Conservation (phyloP, 2,329 filamentous ascomycete genomes). For the Fusarium subtropicale region DNA sequence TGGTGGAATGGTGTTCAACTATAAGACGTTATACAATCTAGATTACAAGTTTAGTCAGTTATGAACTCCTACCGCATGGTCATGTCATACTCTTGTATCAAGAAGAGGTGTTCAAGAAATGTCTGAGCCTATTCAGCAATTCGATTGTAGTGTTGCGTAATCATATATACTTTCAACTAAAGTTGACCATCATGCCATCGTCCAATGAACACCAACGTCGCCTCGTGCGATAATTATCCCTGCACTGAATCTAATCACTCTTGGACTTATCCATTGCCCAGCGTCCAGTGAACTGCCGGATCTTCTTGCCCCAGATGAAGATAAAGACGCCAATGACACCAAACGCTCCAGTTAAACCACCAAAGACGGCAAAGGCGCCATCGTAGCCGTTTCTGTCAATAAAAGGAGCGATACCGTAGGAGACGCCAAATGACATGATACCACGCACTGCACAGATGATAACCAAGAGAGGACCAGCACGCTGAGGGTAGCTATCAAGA, state of each 20-base stretch:
- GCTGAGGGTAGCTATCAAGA: constrained; percentile 39
- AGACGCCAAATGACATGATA: constrained; percentile 38
- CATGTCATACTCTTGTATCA: background rate
- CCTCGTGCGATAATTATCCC: fast-evolving
- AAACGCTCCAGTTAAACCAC: constrained; percentile 19
- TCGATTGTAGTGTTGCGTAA: background rate
- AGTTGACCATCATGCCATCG: background rate
- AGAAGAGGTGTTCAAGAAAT: background rate
- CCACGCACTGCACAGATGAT: constrained; percentile 42
- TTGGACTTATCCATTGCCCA: constrained; percentile 22
- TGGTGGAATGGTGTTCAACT: background rate
- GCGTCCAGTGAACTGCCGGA: constrained; percentile 4
- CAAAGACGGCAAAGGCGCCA: constrained; percentile 17
- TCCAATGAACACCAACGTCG: background rate
- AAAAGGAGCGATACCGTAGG: constrained; percentile 38
- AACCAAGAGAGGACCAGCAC: constrained; percentile 36
- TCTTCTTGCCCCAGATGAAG: constrained; percentile 26
- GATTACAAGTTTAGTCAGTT: background rate
- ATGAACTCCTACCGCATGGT: background rate
- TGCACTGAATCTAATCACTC: background rate
- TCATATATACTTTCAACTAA: background rate
- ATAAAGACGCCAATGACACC: constrained; percentile 16
- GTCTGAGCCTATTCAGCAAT: background rate
- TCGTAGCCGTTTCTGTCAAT: constrained; percentile 26
- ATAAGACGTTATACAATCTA: background rate